Percentiles rank a stretch among this genome's conserved stretches.
These are phyloP conservation scores for Rhynchosporium agropyri DNA, from an alignment of 2,329 filamentous ascomycete genomes.

Conservation along the genomic window DNA sequence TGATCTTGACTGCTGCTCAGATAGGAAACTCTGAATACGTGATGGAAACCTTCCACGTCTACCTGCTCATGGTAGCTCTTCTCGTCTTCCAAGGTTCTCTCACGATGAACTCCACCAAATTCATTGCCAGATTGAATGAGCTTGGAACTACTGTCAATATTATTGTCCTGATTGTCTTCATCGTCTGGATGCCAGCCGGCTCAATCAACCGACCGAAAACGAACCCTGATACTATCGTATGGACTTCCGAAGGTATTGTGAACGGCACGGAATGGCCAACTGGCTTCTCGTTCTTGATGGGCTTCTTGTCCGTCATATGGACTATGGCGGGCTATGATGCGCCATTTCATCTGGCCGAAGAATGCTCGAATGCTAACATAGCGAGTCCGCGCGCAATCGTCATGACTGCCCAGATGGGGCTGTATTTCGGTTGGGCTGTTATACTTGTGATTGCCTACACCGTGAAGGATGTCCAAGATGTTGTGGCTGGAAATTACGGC, in stretches of 20 bases:
- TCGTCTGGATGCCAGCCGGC: constrained; percentile 18
- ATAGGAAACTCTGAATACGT: constrained; percentile 21
- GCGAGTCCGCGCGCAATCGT: constrained; percentile 67
- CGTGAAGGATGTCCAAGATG: constrained; percentile 61
- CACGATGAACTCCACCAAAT: constrained; percentile 20
- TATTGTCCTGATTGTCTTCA: constrained; percentile 20
- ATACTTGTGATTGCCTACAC: constrained; percentile 70
- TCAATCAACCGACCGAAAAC: constrained; percentile 16
- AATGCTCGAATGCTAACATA: constrained; percentile 68
- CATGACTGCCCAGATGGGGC: constrained; percentile 60
- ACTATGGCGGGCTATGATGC: constrained; percentile 64
- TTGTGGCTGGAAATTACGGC: constrained; percentile 62
- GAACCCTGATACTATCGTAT: constrained; percentile 15
- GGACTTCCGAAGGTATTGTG: constrained; percentile 47
- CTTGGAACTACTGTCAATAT: constrained; percentile 17
- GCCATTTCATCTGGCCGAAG: constrained; percentile 65
- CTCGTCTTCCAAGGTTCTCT: constrained; percentile 21
- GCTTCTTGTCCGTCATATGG: constrained; percentile 66
- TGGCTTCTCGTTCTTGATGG: constrained; percentile 64
- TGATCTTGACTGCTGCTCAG: constrained; percentile 20
- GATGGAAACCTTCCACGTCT: constrained; percentile 17
- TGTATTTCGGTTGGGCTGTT: constrained; percentile 63
- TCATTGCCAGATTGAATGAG: constrained; percentile 19
- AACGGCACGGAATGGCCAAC: constrained; percentile 60
- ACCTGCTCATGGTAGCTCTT: constrained; percentile 16